Percentiles rank a stretch among this genome's conserved stretches.
Evolutionary conservation across 139 green algal genomes (phyloP).

Genomic region (Auxenochlorella pyrenoidosa): DNA sequence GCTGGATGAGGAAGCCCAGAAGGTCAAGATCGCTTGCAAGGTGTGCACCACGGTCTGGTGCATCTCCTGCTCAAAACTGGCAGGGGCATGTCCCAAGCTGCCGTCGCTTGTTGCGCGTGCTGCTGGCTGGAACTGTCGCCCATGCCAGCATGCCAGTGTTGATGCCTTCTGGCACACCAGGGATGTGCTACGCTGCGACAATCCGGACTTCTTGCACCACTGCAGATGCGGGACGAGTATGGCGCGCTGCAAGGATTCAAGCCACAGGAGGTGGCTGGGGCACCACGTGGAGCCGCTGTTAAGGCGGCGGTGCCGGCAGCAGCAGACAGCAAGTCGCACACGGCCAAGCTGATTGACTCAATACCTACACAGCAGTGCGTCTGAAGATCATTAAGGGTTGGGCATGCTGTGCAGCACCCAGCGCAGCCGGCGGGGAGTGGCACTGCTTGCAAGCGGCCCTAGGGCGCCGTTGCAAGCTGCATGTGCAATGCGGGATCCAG

Average conservation of each 20-base stretch:
- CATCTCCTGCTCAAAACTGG: too few species aligned
- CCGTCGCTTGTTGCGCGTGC: too few species aligned
- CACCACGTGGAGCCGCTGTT: not conserved
- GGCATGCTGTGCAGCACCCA: too few species aligned
- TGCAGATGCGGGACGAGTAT: conserved; percentile 70
- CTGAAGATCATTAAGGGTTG: too few species aligned
- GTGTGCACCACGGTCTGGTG: conserved; percentile 10
- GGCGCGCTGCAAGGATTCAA: conserved; percentile 52
- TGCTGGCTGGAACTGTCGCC: too few species aligned
- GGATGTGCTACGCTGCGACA: not conserved
- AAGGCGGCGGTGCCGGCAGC: not conserved
- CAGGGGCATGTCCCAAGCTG: too few species aligned
- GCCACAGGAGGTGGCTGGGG: conserved; percentile 24
- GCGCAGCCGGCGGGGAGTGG: not conserved
- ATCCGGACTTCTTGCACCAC: not conserved
- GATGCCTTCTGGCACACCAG: not conserved
- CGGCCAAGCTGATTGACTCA: conserved; percentile 80
- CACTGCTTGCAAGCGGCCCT: not conserved
- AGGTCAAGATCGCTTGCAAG: conserved; percentile 78
- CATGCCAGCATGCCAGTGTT: not conserved
- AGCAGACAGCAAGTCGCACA: conserved; percentile 44
- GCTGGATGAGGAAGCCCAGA: conserved; percentile 75
- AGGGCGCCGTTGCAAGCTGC: too few species aligned
- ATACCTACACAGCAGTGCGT: conserved; percentile 44
- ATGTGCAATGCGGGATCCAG: too few species aligned